A percentile compares a stretch with the other conserved stretches of the same genome.
Evolutionary conservation across 345 rosid species (phyloP).

Genomic region (Adansonia digitata): DNA sequence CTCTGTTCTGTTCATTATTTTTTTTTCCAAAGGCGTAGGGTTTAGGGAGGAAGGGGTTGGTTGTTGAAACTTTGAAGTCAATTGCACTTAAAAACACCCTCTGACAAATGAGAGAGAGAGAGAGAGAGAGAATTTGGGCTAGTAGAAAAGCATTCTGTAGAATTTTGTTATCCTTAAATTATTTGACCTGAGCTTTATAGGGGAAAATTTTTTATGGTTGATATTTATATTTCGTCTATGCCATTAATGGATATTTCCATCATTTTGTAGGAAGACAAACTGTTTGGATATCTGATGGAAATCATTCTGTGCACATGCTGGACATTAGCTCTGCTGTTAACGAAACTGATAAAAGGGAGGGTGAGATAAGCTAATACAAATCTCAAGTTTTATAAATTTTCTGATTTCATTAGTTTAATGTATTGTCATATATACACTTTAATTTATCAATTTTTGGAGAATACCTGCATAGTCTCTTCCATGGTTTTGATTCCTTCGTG

Average conservation of each 20-base stretch:
- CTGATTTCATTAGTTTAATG: background rate
- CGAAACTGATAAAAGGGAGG: slow-evolving; percentile 38
- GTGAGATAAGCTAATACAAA: slow-evolving; percentile 31
- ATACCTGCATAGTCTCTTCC: background rate
- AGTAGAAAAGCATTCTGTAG: background rate
- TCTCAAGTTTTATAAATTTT: slow-evolving; percentile 37
- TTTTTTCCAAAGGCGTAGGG: slow-evolving; percentile 9
- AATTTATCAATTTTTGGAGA: background rate
- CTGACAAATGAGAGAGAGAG: background rate
- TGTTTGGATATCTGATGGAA: slow-evolving; percentile 69
- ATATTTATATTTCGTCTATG: background rate
- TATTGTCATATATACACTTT: background rate
- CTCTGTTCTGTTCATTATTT: slow-evolving; percentile 9
- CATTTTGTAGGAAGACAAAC: slow-evolving; percentile 50
- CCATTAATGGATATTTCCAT: slow-evolving; percentile 15
- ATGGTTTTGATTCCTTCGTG: background rate
- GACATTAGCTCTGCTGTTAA: slow-evolving; percentile 34
- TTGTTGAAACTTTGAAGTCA: background rate
- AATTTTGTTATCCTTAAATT: background rate
- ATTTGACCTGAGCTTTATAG: background rate
- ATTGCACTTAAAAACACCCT: background rate
- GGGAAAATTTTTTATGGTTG: slow-evolving; percentile 8
- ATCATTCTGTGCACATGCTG: slow-evolving; percentile 49
- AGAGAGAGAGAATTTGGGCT: background rate
- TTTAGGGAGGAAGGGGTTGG: background rate